Evolutionary conservation across 345 rosid species (phyloP).

Genomic region (Hibiscus tridactylites): DNA sequence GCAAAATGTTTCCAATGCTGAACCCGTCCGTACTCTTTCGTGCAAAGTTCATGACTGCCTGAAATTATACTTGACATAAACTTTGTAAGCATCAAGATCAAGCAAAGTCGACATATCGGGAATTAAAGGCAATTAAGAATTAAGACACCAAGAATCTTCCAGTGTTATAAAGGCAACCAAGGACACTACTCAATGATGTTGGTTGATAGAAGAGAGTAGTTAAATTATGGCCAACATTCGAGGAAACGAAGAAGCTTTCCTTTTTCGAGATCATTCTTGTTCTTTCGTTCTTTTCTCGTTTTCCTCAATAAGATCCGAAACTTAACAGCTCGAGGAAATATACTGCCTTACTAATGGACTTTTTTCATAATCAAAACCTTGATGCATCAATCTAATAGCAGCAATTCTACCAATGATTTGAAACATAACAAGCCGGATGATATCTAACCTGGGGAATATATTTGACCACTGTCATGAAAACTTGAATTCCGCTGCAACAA

Average conservation of each 20-base stretch:
- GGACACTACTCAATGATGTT: neutral
- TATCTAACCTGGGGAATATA: conserved; percentile 77
- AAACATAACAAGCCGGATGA: neutral
- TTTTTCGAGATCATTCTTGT: neutral
- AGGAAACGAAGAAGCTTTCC: neutral
- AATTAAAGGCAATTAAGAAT: neutral
- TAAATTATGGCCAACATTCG: neutral
- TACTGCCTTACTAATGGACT: neutral
- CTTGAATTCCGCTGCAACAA: conserved; percentile 79
- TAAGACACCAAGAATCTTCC: neutral
- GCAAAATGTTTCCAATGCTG: conserved; percentile 85
- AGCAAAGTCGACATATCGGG: neutral
- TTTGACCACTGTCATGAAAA: conserved; percentile 71
- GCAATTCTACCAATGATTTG: neutral
- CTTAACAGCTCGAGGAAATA: neutral
- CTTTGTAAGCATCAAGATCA: neutral
- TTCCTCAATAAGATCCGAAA: neutral
- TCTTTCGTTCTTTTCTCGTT: neutral
- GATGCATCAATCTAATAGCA: conserved; percentile 1
- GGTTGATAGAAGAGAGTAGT: neutral
- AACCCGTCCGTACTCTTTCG: conserved; percentile 88
- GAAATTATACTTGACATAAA: conserved; percentile 11
- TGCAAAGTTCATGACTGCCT: conserved; percentile 77
- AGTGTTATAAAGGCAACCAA: neutral
- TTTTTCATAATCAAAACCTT: neutral